These are phyloP conservation scores for Magnaporthiopsis poae DNA, from an alignment of 2,329 filamentous ascomycete genomes.

Conservation along the genomic window DNA sequence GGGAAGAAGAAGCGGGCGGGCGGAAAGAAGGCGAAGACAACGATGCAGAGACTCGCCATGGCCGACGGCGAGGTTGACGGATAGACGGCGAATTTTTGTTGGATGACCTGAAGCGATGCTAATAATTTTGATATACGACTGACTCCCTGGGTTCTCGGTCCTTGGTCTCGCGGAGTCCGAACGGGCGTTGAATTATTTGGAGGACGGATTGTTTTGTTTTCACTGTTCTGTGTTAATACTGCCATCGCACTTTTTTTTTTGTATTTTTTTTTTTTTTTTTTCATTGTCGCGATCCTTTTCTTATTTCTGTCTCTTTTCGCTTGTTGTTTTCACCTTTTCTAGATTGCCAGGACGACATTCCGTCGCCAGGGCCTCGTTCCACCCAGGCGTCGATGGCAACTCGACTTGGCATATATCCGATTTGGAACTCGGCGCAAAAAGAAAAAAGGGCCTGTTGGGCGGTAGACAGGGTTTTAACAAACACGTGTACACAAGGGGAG, in stretches of 20 bases:
- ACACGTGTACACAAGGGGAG: neutral
- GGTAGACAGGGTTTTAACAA: neutral
- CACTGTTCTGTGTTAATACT: neutral
- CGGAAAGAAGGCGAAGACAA: constrained; percentile 57
- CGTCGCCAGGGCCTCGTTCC: neutral
- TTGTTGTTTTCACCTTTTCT: neutral
- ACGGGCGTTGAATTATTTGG: neutral
- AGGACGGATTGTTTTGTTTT: neutral
- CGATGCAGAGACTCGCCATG: constrained; percentile 59
- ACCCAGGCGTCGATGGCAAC: neutral
- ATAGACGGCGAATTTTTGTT: constrained; percentile 1
- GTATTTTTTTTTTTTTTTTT: too few species aligned
- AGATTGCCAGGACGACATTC: neutral
- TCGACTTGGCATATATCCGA: neutral
- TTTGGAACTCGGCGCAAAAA: neutral
- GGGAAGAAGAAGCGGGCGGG: constrained; percentile 46
- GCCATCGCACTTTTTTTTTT: neutral
- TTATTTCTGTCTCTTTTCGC: neutral
- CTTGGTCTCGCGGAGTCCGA: neutral
- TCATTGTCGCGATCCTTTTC: neutral
- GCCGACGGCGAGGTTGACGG: constrained; percentile 48
- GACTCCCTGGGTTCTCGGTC: neutral
- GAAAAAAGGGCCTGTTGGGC: neutral
- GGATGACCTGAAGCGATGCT: neutral
- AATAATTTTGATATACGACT: neutral